Evolutionary conservation across 2,329 filamentous ascomycete species (phyloP).

Genomic region (Pestalotiopsis sp.): DNA sequence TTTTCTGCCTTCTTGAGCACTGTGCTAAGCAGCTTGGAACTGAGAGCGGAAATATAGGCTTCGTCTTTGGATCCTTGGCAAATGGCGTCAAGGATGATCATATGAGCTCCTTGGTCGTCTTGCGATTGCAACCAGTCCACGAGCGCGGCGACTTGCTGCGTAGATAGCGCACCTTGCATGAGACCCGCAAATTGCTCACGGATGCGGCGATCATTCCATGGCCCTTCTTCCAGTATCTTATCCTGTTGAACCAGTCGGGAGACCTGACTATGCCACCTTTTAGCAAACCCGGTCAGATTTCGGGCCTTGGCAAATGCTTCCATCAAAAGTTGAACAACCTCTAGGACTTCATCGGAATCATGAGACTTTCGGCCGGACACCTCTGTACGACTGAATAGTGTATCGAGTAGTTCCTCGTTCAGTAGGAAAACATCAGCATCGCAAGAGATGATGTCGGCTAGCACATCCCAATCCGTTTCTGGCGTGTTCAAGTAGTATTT

Average conservation of each 20-base stretch:
- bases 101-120: conserved; percentile 23
- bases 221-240: conserved; percentile 14
- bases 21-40: conserved; percentile 32
- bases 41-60: conserved; percentile 29
- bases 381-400: conserved; percentile 33
- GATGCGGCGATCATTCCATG: conserved; percentile 28
- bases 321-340: conserved; percentile 39
- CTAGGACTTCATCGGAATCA: conserved; percentile 22
- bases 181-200: conserved; percentile 26
- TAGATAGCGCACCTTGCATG: conserved; percentile 36
- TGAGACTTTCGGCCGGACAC: conserved; percentile 9
- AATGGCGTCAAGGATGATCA: conserved; percentile 39
- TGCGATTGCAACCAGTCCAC: conserved; percentile 33
- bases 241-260: conserved; percentile 14
- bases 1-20: conserved; percentile 25
- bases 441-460: conserved; percentile 42
- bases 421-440: conserved; percentile 46
- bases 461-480: conserved; percentile 37
- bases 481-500: conserved; percentile 22
- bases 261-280: conserved; percentile 35
- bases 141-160: conserved; percentile 35
- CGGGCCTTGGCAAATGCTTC: conserved; percentile 39
- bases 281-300: conserved; percentile 38
- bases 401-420: conserved; percentile 28
- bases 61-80: conserved; percentile 35